Percentiles rank a stretch among this genome's conserved stretches.
These are phyloP conservation scores for Aspergillus spinulosporus DNA, from an alignment of 2,329 filamentous ascomycete species.

Conservation along the genomic window DNA sequence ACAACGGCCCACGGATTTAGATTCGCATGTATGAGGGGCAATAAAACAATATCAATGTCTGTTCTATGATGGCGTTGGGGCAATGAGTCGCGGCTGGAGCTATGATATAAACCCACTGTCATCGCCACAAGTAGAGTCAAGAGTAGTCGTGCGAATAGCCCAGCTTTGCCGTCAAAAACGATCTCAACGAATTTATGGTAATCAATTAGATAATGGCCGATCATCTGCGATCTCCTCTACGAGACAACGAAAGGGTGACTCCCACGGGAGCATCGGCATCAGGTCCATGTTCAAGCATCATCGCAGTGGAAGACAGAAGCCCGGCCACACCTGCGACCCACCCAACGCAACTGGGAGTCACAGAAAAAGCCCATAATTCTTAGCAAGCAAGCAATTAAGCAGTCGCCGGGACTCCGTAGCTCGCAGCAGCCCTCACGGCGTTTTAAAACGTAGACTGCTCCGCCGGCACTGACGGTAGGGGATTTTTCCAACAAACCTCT, in stretches of 20 bases:
- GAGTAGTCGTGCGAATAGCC: background rate
- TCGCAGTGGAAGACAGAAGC: constrained; percentile 16
- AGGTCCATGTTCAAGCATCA: constrained; percentile 7
- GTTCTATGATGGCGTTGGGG: background rate
- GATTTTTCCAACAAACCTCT: constrained; percentile 25
- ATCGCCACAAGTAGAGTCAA: constrained; percentile 5
- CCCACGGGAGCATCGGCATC: constrained; percentile 13
- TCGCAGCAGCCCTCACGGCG: constrained; percentile 19
- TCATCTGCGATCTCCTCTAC: background rate
- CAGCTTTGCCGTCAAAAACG: background rate
- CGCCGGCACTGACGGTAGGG: constrained; percentile 30
- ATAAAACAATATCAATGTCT: background rate
- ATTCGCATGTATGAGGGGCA: background rate
- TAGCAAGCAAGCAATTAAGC: constrained; percentile 15
- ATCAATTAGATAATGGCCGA: constrained; percentile 13
- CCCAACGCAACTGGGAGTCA: constrained; percentile 8
- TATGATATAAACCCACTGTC: constrained; percentile 14
- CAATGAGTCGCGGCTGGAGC: background rate
- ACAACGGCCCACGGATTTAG: background rate
- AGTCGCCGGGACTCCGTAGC: constrained; percentile 13
- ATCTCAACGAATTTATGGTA: constrained; percentile 5
- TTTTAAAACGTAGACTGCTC: constrained; percentile 39
- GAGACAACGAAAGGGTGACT: background rate
- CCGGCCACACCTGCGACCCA: constrained; percentile 20
- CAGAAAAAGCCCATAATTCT: constrained; percentile 11